Evolutionary conservation across 352 stramenopile genomes (phyloP).

Genomic region (Globisporangium heterothallicum): DNA sequence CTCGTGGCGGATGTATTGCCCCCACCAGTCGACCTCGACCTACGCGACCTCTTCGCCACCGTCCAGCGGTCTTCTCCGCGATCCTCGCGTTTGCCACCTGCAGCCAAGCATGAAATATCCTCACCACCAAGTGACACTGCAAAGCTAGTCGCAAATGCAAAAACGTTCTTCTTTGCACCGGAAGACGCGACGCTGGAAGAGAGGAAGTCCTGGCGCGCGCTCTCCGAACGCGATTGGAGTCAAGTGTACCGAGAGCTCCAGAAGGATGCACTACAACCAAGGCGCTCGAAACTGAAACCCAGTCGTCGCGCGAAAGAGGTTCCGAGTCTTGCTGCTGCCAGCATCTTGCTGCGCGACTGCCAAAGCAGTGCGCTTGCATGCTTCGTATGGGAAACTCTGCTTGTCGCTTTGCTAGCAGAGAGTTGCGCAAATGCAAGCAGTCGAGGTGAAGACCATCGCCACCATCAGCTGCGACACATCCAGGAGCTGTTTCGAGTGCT

Average conservation of each 20-base stretch:
- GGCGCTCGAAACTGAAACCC: no score
- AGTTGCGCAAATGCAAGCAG: not conserved
- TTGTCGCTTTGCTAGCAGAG: conserved; percentile 25
- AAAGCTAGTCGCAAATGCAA: conserved; percentile 17
- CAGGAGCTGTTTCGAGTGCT: conserved; percentile 23
- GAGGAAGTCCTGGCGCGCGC: conserved; percentile 19
- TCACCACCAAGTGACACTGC: not conserved
- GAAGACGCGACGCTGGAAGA: conserved; percentile 18
- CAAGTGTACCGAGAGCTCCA: conserved; percentile 22
- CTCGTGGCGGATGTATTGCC: conserved; percentile 32
- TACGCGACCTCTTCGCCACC: conserved; percentile 16
- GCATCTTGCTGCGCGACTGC: conserved; percentile 32
- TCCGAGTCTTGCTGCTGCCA: conserved; percentile 19
- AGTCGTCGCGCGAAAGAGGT: not conserved
- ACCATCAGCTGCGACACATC: not conserved
- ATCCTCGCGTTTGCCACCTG: no score
- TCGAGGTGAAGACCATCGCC: not conserved
- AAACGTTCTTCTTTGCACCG: conserved; percentile 23
- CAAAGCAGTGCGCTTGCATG: conserved; percentile 30
- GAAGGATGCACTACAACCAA: no score
- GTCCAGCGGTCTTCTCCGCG: no score
- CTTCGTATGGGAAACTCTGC: conserved; percentile 54
- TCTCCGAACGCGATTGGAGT: conserved; percentile 44
- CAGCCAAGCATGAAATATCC: not conserved
- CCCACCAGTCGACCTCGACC: conserved; percentile 13